phyloP scores from a whole-genome alignment of 805 yeast genomes.

The Blastobotrys terrestris region DNA sequence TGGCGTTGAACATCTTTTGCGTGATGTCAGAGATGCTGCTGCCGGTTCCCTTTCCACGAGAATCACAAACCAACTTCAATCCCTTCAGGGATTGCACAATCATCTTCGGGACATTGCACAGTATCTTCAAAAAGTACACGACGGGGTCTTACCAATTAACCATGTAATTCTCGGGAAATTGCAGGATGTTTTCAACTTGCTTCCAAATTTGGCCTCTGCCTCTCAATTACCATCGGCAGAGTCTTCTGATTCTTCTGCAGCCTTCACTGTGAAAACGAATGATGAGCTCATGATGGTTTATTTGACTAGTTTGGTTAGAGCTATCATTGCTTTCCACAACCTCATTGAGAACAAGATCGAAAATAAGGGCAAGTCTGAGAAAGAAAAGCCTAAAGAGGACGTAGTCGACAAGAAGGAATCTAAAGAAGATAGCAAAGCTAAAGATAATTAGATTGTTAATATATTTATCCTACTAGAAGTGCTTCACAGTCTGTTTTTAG shows the following conservation, averaged over 20 bases:
- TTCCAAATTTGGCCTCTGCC: conserved; percentile 62
- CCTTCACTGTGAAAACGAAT: conserved; percentile 88
- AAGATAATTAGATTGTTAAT: not conserved
- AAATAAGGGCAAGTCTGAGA: conserved; percentile 42
- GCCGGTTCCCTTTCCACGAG: conserved; percentile 86
- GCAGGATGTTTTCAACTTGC: conserved; percentile 88
- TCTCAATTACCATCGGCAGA: conserved; percentile 25
- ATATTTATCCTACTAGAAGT: not conserved
- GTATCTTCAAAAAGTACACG: conserved; percentile 69
- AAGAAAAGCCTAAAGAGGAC: conserved; percentile 3
- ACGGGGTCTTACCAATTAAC: conserved; percentile 73
- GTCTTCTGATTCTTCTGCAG: conserved; percentile 58
- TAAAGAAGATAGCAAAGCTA: not conserved
- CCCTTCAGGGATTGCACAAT: conserved; percentile 77
- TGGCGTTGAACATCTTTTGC: conserved; percentile 92
- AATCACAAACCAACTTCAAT: conserved; percentile 83
- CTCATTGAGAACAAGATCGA: conserved; percentile 92
- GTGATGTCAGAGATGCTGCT: conserved; percentile 95
- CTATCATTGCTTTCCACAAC: conserved; percentile 94
- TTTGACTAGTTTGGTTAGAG: conserved; percentile 80
- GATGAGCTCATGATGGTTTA: conserved; percentile 95
- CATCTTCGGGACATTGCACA: conserved; percentile 70
- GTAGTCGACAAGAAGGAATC: not conserved
- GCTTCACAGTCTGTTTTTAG: too few species aligned
- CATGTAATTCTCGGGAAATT: conserved; percentile 85